A percentile compares a stretch with the other conserved stretches of the same genome.
Conservation (phyloP, 192 early-diverging fungal genomes). For the Podila epigama region DNA sequence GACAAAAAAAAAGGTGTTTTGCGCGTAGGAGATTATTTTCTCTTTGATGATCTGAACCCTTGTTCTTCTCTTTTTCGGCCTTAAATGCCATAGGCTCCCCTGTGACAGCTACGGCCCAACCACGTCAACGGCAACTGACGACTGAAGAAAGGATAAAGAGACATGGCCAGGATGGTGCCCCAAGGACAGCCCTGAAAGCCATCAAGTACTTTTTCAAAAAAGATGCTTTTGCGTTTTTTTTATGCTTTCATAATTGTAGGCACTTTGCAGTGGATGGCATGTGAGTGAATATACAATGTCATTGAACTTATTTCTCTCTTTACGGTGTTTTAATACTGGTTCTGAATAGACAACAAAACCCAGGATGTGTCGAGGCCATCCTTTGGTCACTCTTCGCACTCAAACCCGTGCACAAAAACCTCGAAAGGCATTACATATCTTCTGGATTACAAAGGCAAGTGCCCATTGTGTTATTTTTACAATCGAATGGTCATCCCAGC, state of each 20-base stretch:
- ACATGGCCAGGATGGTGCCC: conserved; percentile 17
- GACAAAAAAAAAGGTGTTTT: too few species aligned
- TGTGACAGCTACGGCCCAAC: conserved; percentile 12
- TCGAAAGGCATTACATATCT: conserved; percentile 1
- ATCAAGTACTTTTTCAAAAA: too few species aligned
- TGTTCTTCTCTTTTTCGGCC: too few species aligned
- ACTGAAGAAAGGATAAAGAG: conserved; percentile 9
- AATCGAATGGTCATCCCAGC: too few species aligned
- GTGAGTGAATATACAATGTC: too few species aligned
- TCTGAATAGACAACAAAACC: not conserved
- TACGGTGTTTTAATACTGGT: not conserved
- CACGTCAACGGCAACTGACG: conserved; percentile 7
- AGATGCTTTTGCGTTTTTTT: not conserved
- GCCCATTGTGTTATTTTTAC: too few species aligned
- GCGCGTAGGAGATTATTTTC: too few species aligned
- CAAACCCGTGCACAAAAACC: conserved; percentile 7
- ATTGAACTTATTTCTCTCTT: not conserved
- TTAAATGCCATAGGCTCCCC: too few species aligned
- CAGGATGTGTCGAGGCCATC: conserved; percentile 13
- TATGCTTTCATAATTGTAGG: not conserved
- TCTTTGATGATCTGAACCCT: too few species aligned
- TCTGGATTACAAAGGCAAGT: too few species aligned
- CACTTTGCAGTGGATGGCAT: too few species aligned
- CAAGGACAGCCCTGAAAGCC: too few species aligned
- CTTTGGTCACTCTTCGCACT: conserved; percentile 15